Conservation (phyloP, 345 rosid genomes). For the Atalantia buxifolia region DNA sequence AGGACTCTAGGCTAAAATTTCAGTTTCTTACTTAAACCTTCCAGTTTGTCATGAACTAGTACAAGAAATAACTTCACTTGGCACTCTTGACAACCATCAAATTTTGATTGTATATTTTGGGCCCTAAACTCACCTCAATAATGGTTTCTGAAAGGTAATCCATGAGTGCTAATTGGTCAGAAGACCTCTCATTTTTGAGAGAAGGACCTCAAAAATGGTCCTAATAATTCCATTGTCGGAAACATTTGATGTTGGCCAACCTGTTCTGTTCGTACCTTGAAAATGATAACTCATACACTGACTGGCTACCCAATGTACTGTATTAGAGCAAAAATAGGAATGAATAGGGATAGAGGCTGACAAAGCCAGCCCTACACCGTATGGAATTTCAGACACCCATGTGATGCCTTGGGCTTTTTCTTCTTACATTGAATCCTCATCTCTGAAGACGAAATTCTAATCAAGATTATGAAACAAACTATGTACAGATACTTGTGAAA, state of each 20-base stretch:
- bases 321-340: neutral
- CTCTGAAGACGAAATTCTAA: neutral
- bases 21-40: neutral
- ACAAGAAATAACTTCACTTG: neutral
- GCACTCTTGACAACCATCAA: neutral
- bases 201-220: neutral
- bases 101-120: neutral
- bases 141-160: neutral
- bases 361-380: neutral
- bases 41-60: neutral
- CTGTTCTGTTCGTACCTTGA: neutral
- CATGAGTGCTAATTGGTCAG: neutral
- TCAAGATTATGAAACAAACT: neutral
- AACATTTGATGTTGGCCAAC: neutral
- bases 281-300: neutral
- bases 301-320: neutral
- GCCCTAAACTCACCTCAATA: neutral
- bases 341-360: neutral
- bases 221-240: neutral
- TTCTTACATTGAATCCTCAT: neutral
- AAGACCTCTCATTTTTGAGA: neutral
- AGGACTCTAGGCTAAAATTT: neutral
- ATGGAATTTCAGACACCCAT: neutral
- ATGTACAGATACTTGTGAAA: neutral
- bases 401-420: neutral